A percentile compares a stretch with the other conserved stretches of the same genome.
phyloP scores from a whole-genome alignment of 2,329 filamentous ascomycete species.

The Trichoderma citrinoviride region DNA sequence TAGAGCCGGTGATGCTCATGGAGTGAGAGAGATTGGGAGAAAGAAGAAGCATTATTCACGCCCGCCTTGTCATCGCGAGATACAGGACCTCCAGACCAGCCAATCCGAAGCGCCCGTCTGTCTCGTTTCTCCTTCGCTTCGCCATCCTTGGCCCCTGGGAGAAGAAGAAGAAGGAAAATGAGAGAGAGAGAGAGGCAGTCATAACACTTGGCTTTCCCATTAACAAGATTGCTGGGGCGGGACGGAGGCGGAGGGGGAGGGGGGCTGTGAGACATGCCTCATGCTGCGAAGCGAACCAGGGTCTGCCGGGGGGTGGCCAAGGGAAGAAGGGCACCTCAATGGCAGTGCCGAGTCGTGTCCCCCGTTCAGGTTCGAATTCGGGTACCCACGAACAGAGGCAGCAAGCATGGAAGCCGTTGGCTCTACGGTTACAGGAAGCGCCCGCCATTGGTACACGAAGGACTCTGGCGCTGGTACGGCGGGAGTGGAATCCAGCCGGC shows the following conservation, averaged over 20 bases:
- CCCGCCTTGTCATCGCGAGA: not conserved
- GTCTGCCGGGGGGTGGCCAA: not conserved
- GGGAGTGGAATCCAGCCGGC: too few species aligned
- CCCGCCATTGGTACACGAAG: conserved; percentile 6
- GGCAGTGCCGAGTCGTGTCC: conserved; percentile 1
- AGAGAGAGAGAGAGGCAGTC: not conserved
- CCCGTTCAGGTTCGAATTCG: not conserved
- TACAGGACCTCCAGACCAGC: not conserved
- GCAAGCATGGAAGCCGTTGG: too few species aligned
- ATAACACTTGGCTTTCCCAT: not conserved
- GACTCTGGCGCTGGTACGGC: too few species aligned
- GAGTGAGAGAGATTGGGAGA: not conserved
- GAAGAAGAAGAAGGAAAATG: not conserved
- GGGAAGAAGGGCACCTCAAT: not conserved
- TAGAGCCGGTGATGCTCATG: not conserved
- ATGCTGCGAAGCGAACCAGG: not conserved
- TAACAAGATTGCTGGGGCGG: not conserved
- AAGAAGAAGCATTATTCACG: not conserved
- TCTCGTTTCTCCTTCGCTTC: not conserved
- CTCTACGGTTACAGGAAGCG: conserved; percentile 9
- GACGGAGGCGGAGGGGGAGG: not conserved
- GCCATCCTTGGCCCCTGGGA: not conserved
- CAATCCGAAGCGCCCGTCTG: not conserved
- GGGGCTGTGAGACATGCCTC: conserved; percentile 10
- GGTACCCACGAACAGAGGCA: too few species aligned